Conservation (phyloP, 2,329 filamentous ascomycete species). For the Verticillium albo-atrum region DNA sequence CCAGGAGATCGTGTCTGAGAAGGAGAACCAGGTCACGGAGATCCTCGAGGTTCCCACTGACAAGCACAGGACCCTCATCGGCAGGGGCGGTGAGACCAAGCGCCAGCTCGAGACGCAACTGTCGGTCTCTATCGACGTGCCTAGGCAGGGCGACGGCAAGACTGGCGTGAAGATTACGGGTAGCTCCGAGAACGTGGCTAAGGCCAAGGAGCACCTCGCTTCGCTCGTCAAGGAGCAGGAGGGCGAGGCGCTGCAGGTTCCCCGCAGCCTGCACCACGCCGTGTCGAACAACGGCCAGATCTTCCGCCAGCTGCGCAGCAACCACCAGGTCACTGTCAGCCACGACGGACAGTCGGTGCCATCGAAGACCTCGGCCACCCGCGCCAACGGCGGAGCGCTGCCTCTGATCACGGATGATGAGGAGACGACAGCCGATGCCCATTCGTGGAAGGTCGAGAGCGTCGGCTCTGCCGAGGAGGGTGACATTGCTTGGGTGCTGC, state of each 20-base stretch:
- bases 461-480: constrained; percentile 55
- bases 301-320: constrained; percentile 84
- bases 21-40: constrained; percentile 77
- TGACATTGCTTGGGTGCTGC: constrained; percentile 85
- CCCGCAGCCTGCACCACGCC: constrained; percentile 75
- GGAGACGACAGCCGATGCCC: constrained; percentile 56
- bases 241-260: constrained; percentile 82
- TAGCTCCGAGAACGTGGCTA: constrained; percentile 70
- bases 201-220: constrained; percentile 81
- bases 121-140: constrained; percentile 82
- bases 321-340: constrained; percentile 86
- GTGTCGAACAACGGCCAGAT: constrained; percentile 87
- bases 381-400: constrained; percentile 58
- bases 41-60: constrained; percentile 78
- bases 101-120: constrained; percentile 83
- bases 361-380: constrained; percentile 52
- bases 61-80: constrained; percentile 88
- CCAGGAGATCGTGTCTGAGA: constrained; percentile 73
- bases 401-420: constrained; percentile 93
- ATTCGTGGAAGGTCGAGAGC: constrained; percentile 83
- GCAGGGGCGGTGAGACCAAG: constrained; percentile 83
- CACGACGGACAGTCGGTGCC: constrained; percentile 79
- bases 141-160: constrained; percentile 78
- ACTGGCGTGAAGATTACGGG: constrained; percentile 86
- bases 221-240: constrained; percentile 79